A percentile compares a stretch with the other conserved stretches of the same genome.
Conservation (phyloP, 108 stramenopile genomes). For the Licmophora abbreviata region DNA sequence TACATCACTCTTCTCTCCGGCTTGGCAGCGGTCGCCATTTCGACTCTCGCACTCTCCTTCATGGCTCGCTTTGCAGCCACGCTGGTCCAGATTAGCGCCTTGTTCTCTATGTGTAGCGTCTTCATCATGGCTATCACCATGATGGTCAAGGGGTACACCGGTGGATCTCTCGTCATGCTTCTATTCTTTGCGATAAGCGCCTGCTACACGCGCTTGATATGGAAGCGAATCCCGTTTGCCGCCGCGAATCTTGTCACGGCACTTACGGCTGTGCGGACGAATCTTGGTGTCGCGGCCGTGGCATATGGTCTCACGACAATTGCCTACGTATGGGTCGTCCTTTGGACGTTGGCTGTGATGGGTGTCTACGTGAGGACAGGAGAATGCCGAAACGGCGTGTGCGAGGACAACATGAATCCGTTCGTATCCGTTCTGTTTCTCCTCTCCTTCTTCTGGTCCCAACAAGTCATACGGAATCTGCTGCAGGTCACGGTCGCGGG, state of each 20-base stretch:
- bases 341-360: constrained; percentile 28
- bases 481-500: constrained; percentile 78
- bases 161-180: background rate
- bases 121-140: constrained; percentile 11
- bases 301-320: constrained; percentile 22
- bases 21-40: background rate
- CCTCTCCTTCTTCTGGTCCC: constrained; percentile 73
- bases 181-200: background rate
- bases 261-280: constrained; percentile 38
- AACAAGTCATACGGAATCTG: constrained; percentile 59
- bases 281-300: constrained; percentile 42
- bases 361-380: constrained; percentile 14
- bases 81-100: constrained; percentile 6
- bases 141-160: background rate
- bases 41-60: background rate
- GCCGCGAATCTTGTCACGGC: constrained; percentile 52
- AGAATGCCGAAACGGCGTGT: constrained; percentile 8
- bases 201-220: constrained; percentile 25
- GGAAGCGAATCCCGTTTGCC: constrained; percentile 68
- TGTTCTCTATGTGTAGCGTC: constrained; percentile 5
- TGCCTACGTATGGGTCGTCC: constrained; percentile 20
- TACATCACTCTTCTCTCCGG: no score
- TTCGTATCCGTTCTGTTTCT: constrained; percentile 30
- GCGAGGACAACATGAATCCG: constrained; percentile 16
- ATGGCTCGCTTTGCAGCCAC: constrained; percentile 1